phyloP scores from a whole-genome alignment of 805 yeast genomes.

The Kodamaea fukazawae region DNA sequence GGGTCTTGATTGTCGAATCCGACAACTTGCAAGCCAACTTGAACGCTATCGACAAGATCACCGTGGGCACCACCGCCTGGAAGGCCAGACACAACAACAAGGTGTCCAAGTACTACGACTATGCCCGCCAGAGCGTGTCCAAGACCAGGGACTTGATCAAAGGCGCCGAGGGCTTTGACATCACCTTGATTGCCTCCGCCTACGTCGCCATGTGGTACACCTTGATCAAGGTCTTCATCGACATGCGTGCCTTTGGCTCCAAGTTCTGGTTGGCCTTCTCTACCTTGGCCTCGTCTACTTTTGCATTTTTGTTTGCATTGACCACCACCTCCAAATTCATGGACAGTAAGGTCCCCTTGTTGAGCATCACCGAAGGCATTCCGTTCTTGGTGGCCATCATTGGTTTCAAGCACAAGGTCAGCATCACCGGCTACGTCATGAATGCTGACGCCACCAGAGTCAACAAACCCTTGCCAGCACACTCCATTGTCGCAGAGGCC shows the following conservation, averaged over 20 bases:
- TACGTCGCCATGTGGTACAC: conserved; percentile 88
- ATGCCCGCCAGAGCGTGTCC: conserved; percentile 38
- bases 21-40: conserved; percentile 25
- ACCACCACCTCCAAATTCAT: conserved; percentile 57
- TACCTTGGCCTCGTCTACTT: conserved; percentile 71
- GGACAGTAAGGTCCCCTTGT: conserved; percentile 61
- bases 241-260: conserved; percentile 77
- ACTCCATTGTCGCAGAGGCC: conserved; percentile 41
- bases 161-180: conserved; percentile 84
- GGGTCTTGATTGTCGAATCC: conserved; percentile 38
- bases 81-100: conserved; percentile 57
- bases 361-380: conserved; percentile 81
- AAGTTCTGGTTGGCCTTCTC: conserved; percentile 84
- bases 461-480: conserved; percentile 18
- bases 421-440: conserved; percentile 61
- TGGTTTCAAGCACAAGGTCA: conserved; percentile 85
- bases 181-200: conserved; percentile 73
- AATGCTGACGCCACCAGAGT: conserved; percentile 14
- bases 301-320: conserved; percentile 77
- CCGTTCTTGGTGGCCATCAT: conserved; percentile 91
- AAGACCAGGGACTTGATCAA: conserved; percentile 47
- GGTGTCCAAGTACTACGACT: conserved; percentile 55
- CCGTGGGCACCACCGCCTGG: conserved; percentile 46
- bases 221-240: conserved; percentile 66
- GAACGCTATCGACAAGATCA: conserved; percentile 28